Evolutionary conservation across 2,329 filamentous ascomycete genomes (phyloP).

Genomic region (Oidium heveae): DNA sequence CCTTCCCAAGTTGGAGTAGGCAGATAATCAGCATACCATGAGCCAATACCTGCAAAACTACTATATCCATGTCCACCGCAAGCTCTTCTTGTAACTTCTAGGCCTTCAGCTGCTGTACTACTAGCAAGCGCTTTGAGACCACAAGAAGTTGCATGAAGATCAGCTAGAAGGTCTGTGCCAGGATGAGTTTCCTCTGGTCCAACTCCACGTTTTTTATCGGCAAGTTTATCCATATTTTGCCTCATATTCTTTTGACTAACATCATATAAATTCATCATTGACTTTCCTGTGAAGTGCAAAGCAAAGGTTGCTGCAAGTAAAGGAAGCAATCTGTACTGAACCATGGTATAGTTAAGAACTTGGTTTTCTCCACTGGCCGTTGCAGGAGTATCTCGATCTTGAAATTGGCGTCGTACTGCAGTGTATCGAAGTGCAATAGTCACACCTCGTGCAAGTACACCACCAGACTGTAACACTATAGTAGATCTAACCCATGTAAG

Average conservation of each 20-base stretch:
- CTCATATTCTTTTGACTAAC: slow-evolving; percentile 46
- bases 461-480: slow-evolving; percentile 49
- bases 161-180: slow-evolving; percentile 42
- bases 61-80: slow-evolving; percentile 59
- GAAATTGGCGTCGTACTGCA: slow-evolving; percentile 51
- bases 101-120: slow-evolving; percentile 45
- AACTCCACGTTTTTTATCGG: slow-evolving; percentile 25
- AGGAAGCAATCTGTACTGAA: slow-evolving; percentile 47
- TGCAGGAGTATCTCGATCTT: slow-evolving; percentile 40
- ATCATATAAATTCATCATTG: slow-evolving; percentile 50
- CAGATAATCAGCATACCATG: slow-evolving; percentile 52
- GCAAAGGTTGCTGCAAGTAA: slow-evolving; percentile 51
- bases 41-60: slow-evolving; percentile 49
- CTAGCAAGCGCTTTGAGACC: slow-evolving; percentile 50
- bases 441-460: slow-evolving; percentile 46
- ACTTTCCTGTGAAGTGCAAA: slow-evolving; percentile 53
- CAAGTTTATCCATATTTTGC: slow-evolving; percentile 16
- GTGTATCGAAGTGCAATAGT: slow-evolving; percentile 56
- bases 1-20: slow-evolving; percentile 51
- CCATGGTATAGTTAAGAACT: slow-evolving; percentile 61
- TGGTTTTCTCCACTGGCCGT: slow-evolving; percentile 38
- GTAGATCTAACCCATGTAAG: slow-evolving; percentile 50
- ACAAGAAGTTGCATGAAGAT: slow-evolving; percentile 53
- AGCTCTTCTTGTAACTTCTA: slow-evolving; percentile 49
- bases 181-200: slow-evolving; percentile 42